A percentile compares a stretch with the other conserved stretches of the same genome.
phyloP scores from a whole-genome alignment of 179 eudicot genomes.

The Heliamphora pulchella region DNA sequence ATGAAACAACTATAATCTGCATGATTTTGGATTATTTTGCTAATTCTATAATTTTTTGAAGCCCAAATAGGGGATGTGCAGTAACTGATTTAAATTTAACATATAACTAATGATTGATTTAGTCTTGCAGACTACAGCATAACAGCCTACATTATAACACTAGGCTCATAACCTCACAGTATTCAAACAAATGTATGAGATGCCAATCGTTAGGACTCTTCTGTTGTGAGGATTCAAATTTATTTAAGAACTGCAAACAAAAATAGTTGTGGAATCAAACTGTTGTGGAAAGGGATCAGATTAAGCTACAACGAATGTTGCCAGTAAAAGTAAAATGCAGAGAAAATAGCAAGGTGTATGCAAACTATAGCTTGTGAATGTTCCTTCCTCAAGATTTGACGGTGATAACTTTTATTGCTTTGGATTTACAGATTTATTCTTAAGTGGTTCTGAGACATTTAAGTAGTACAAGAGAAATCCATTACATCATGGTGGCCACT shows the following conservation, averaged over 20 bases:
- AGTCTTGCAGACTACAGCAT: too few species aligned
- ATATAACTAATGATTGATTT: not conserved
- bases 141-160: not conserved
- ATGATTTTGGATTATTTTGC: not conserved
- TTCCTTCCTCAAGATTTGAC: not conserved
- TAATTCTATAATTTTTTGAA: not conserved
- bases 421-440: not conserved
- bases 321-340: not conserved
- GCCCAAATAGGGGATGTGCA: slow-evolving; percentile 7
- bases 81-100: not conserved
- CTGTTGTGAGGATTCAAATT: slow-evolving; percentile 7
- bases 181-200: slow-evolving; percentile 3
- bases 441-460: not conserved
- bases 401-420: not conserved
- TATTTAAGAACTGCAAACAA: not conserved
- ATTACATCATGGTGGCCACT: slow-evolving; percentile 1
- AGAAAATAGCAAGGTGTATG: not conserved
- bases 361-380: not conserved
- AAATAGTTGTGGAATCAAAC: slow-evolving; percentile 1
- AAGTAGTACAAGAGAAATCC: slow-evolving; percentile 11
- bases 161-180: not conserved
- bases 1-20: not conserved
- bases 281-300: not conserved
- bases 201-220: not conserved
- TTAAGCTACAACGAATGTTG: not conserved